Evolutionary conservation across 108 stramenopile species (phyloP), one percentile per base, ranked within the genome.

Genomic region (Pseudonitzschia delicatissima): DNA sequence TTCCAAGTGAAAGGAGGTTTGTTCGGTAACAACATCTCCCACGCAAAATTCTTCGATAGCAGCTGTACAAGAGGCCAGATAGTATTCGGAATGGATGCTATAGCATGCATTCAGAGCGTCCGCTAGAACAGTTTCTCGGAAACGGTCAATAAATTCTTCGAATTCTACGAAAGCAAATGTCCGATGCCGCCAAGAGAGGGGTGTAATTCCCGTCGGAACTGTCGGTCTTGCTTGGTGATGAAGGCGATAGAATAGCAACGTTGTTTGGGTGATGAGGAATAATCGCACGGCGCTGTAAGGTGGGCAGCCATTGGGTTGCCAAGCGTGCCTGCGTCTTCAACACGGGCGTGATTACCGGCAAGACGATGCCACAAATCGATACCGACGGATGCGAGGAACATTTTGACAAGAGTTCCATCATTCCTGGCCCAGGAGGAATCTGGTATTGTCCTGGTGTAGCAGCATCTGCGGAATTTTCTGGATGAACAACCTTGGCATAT

Each of bases 1-100:
- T 51, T 91, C 90, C 8, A 91, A 47, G 48, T 91, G 90, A 45
- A 86, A 84, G 20, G 81, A 81, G 5, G 82, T 53, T 45, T 87
- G 72, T 11, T 69, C 57, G 17, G 71, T 64, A 15, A 69, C 25
- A 40, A 33, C 60, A 42, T 61, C 60, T 9, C 39, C 32, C 15
- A 20, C 35, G 44, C 86, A 84, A 52, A 91, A 91, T 60, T 91
- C 90, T 74, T 91, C 87, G 32, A 91, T 68, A 29, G 90, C 90
- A 39, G 81, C 72, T 15, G 75, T 64, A 53, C 90, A 91, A 18
- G 90, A 91, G 28, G 79, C 67, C 39, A 87, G 21, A 63, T 82
- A 91, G 39, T 74, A 74, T 48, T 62, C 48, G 34, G 59, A 25
- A 57, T 85, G 78, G 17, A 62, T 55, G 20, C 45, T 47, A 26